Evolutionary conservation across 805 yeast genomes (phyloP).

Genomic region (Priceomyces melissophilus): DNA sequence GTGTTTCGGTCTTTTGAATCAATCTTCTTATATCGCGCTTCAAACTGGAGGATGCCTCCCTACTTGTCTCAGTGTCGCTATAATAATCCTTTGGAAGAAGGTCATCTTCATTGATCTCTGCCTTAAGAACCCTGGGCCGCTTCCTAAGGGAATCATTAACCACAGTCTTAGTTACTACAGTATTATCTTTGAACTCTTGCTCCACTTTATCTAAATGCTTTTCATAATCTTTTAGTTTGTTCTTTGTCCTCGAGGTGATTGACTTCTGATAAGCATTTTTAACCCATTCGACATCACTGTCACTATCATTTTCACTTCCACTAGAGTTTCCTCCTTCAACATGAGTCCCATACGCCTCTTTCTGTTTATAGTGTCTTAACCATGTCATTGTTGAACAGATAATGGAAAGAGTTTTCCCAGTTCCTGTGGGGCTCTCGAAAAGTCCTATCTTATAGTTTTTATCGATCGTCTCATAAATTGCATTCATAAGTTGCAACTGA

Average conservation of each 20-base stretch:
- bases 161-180: slow-evolving; percentile 1
- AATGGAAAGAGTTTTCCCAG: slow-evolving; percentile 85
- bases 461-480: slow-evolving; percentile 62
- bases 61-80: slow-evolving; percentile 23
- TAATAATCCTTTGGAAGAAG: slow-evolving; percentile 35
- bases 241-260: slow-evolving; percentile 24
- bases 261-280: slow-evolving; percentile 33
- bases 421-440: slow-evolving; percentile 93
- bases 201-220: slow-evolving; percentile 33
- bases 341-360: neutral
- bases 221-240: slow-evolving; percentile 38
- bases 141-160: slow-evolving; percentile 7
- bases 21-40: slow-evolving; percentile 48
- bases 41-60: slow-evolving; percentile 28
- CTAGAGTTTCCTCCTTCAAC: too few relatives aligned
- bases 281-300: slow-evolving; percentile 73
- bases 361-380: slow-evolving; percentile 54
- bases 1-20: slow-evolving; percentile 39
- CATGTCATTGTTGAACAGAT: slow-evolving; percentile 85
- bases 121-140: slow-evolving; percentile 1
- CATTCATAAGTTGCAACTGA: slow-evolving; percentile 72
- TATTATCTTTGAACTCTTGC: slow-evolving; percentile 16
- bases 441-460: slow-evolving; percentile 63
- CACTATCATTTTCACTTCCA: slow-evolving; percentile 17
- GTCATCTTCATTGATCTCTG: slow-evolving; percentile 2